phyloP scores from a whole-genome alignment of 2,329 filamentous ascomycete genomes.

The Penicillium griseofulvum region DNA sequence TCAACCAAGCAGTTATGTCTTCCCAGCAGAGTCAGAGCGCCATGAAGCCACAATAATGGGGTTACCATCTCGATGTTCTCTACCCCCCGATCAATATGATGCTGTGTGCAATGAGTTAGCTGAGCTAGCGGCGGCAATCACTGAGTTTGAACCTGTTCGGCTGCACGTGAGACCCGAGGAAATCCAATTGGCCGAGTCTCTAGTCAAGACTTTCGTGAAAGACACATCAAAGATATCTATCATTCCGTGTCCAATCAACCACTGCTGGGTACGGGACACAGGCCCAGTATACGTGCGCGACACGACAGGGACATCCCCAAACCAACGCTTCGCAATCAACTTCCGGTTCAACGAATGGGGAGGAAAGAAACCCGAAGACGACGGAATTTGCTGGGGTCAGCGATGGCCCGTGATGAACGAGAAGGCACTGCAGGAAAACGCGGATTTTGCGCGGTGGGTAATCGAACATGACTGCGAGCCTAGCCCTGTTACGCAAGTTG shows the following conservation, averaged over 20 bases:
- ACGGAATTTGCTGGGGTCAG: slow-evolving; percentile 12
- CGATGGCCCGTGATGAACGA: slow-evolving; percentile 16
- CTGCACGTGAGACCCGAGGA: slow-evolving; percentile 22
- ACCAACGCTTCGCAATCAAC: slow-evolving; percentile 17
- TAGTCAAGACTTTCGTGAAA: slow-evolving; percentile 7
- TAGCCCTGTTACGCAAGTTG: slow-evolving; percentile 9
- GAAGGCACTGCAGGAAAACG: slow-evolving; percentile 12
- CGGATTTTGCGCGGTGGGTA: slow-evolving; percentile 16
- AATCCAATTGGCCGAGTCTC: slow-evolving; percentile 10
- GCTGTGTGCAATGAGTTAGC: slow-evolving; percentile 14
- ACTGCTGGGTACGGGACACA: slow-evolving; percentile 24
- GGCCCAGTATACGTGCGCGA: slow-evolving; percentile 22
- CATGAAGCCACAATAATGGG: slow-evolving; percentile 13
- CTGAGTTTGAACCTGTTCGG: slow-evolving; percentile 24
- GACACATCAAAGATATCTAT: slow-evolving; percentile 10
- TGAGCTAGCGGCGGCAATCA: slow-evolving; percentile 17
- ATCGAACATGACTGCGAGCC: slow-evolving; percentile 15
- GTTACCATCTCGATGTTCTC: slow-evolving; percentile 5
- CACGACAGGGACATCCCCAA: slow-evolving; percentile 11
- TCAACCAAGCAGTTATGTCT: slow-evolving; percentile 5
- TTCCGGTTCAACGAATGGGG: slow-evolving; percentile 27
- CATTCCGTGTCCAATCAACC: slow-evolving; percentile 20
- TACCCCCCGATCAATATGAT: slow-evolving; percentile 5
- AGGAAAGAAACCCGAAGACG: slow-evolving; percentile 17
- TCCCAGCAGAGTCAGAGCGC: slow-evolving; percentile 10